Percentiles rank a stretch among this genome's conserved stretches.
These are phyloP conservation scores for Penicillium sp. DNA, from an alignment of 2,329 filamentous ascomycete species.

Conservation along the genomic window DNA sequence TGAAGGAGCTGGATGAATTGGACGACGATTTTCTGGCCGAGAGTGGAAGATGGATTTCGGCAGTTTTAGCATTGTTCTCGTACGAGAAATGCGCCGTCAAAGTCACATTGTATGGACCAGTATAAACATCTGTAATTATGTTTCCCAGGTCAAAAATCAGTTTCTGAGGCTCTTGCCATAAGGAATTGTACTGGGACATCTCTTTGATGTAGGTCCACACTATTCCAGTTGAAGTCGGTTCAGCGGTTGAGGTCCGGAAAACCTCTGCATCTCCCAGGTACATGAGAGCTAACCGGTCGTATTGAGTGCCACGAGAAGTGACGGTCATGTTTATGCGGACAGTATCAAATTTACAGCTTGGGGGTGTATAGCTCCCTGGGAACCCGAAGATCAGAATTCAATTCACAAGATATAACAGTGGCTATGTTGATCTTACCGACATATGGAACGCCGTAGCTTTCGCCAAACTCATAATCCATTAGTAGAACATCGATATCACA, in stretches of 20 bases:
- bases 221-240: constrained; percentile 70
- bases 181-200: constrained; percentile 66
- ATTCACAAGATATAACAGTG: background rate
- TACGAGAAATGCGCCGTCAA: constrained; percentile 71
- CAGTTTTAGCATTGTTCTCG: constrained; percentile 42
- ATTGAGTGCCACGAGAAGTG: constrained; percentile 69
- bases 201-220: constrained; percentile 77
- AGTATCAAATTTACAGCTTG: constrained; percentile 68
- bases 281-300: constrained; percentile 72
- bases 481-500: constrained; percentile 50
- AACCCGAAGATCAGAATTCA: background rate
- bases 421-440: constrained; percentile 56
- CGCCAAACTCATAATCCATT: constrained; percentile 70
- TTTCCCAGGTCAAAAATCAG: constrained; percentile 80
- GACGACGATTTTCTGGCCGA: constrained; percentile 32
- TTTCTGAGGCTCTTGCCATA: constrained; percentile 70
- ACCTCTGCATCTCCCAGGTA: constrained; percentile 76
- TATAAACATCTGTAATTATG: constrained; percentile 68
- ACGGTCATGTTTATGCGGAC: constrained; percentile 76
- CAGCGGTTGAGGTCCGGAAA: constrained; percentile 80
- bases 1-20: constrained; percentile 65
- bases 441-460: constrained; percentile 72
- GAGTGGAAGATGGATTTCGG: constrained; percentile 67
- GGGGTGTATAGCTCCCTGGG: constrained; percentile 64
- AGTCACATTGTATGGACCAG: constrained; percentile 70